Evolutionary conservation across 345 rosid species (phyloP), one percentile per base, ranked within the genome.

Genomic region (Triadica sebifera): DNA sequence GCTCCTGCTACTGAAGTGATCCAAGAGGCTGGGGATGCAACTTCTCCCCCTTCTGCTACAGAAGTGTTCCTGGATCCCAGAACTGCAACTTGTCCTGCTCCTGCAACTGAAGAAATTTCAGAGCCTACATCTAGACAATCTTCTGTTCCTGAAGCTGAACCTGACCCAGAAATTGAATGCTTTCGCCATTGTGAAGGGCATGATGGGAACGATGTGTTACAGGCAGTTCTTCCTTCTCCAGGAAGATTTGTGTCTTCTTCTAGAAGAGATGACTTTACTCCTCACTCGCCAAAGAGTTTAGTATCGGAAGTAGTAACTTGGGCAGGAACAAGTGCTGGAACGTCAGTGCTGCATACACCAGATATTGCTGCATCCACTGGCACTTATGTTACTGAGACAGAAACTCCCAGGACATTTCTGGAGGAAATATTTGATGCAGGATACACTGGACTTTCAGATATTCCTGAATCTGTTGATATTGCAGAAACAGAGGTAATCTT

Each of bases 371-470:
- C 79, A 13, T 83, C 83, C 0, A 52, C 85, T 57, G 83, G 81
- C 69, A 77, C 88, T 64, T 80, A 46, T 57, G 57, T 78, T 75
- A 81, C 89, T 46, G 92, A 84, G 68, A 13, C 77, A 59, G 86
- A 84, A 79, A 81, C 94, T n/a, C 90, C 96, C 63, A 51, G 53
- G 74, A 79, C 86, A 63, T 72, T 65, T 62, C 75, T 73, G 25
- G 85, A 83, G 51, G 89, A 83, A 69, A 55, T 19, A 67, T 71
- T 74, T 4, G 82, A 73, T 24, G 43, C 10, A 60, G 84, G 69
- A 12, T 73, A 69, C 80, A 77, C 84, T 29, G 88, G 88, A 52
- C 85, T 89, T 71, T 83, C 88, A 6, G 83, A 83, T 82, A 84
- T 88, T 79, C 91, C 90, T 38, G 97, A 92, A 53, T 8, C 37